Evolutionary conservation across 2,329 filamentous ascomycete genomes (phyloP).

Genomic region (Aspergillus hortae): DNA sequence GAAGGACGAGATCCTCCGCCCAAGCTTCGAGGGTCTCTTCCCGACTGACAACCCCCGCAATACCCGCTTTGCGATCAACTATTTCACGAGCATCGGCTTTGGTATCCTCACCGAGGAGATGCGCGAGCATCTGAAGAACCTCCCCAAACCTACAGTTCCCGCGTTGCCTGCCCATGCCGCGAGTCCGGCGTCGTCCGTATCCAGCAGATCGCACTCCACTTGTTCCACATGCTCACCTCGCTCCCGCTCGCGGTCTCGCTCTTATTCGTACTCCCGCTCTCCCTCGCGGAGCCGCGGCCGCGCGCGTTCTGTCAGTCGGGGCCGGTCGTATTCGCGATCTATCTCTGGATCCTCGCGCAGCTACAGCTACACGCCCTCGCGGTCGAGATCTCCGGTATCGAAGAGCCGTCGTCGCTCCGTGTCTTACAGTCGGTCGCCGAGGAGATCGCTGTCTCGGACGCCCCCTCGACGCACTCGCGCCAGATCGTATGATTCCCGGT

Average conservation of each 20-base stretch:
- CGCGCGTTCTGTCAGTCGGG: constrained; percentile 21
- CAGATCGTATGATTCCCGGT: constrained; percentile 26
- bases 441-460: constrained; percentile 25
- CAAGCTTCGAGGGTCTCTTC: constrained; percentile 81
- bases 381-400: constrained; percentile 33
- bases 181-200: constrained; percentile 66
- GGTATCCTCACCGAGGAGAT: constrained; percentile 91
- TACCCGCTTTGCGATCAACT: constrained; percentile 96
- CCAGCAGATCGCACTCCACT: constrained; percentile 43
- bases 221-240: constrained; percentile 27
- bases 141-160: constrained; percentile 78
- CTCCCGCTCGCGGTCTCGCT: constrained; percentile 45
- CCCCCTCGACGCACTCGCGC: constrained; percentile 23
- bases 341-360: constrained; percentile 29
- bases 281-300: constrained; percentile 28
- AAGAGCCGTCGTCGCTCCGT: constrained; percentile 27
- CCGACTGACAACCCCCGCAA: constrained; percentile 85
- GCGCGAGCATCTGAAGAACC: constrained; percentile 83
- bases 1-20: constrained; percentile 71
- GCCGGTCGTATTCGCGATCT: constrained; percentile 30
- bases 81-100: constrained; percentile 98
- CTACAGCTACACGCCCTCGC: constrained; percentile 34
- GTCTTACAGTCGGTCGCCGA: constrained; percentile 31
- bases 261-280: constrained; percentile 36
- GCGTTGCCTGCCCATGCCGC: constrained; percentile 56